Percentiles rank a stretch among this genome's conserved stretches.
These are phyloP conservation scores for Dichotomopilus funicola DNA, from an alignment of 2,329 filamentous ascomycete species.

Conservation along the genomic window DNA sequence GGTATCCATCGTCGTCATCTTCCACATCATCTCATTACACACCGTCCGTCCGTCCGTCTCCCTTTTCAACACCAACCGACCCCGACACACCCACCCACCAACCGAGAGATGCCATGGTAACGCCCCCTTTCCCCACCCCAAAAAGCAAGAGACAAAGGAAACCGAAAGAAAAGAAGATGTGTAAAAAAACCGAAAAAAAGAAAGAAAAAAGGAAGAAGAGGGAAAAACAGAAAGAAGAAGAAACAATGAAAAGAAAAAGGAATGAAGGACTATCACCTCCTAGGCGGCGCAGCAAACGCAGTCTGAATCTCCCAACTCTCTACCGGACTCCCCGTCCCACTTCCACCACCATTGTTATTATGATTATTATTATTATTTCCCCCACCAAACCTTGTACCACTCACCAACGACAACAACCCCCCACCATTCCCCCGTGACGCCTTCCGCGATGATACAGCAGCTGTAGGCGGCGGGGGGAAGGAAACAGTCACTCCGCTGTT, in stretches of 20 bases:
- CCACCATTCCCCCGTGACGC: too few relatives aligned
- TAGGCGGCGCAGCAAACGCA: conserved; percentile 33
- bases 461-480: too few relatives aligned
- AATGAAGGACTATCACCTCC: conserved; percentile 14
- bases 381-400: conserved; percentile 12
- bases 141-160: not conserved
- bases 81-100: too few relatives aligned
- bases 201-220: not conserved
- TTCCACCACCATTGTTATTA: not conserved
- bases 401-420: conserved; percentile 23
- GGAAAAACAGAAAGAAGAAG: not conserved
- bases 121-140: not conserved
- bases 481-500: too few relatives aligned
- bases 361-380: not conserved
- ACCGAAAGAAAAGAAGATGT: not conserved
- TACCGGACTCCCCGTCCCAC: conserved; percentile 28
- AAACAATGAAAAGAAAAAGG: not conserved
- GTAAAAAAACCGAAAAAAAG: not conserved
- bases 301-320: conserved; percentile 33
- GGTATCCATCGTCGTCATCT: too few relatives aligned
- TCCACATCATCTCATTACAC: too few relatives aligned
- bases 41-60: too few relatives aligned
- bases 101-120: too few relatives aligned
- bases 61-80: too few relatives aligned
- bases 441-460: too few relatives aligned